Conservation (phyloP, 345 rosid species). For the Eucalyptus erythrocorys region DNA sequence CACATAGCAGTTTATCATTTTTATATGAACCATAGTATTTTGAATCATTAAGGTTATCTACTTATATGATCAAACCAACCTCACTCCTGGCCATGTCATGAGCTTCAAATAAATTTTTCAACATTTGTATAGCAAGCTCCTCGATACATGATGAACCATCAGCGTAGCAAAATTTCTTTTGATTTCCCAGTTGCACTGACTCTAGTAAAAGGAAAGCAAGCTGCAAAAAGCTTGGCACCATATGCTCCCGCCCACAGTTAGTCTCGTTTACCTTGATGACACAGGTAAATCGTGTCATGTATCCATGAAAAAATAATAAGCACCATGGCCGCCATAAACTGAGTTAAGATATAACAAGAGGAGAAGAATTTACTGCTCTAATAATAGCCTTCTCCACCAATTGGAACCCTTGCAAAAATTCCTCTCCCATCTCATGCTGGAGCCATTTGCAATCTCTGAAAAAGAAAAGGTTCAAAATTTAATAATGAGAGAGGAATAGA, state of each 20-base stretch:
- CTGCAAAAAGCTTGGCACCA: conserved; percentile 60
- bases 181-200: conserved; percentile 39
- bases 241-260: conserved; percentile 69
- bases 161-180: conserved; percentile 14
- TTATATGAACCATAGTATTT: background rate
- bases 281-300: background rate
- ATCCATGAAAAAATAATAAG: background rate
- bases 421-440: conserved; percentile 44
- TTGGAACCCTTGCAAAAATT: conserved; percentile 31
- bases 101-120: conserved; percentile 59
- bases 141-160: conserved; percentile 45
- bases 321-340: background rate
- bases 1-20: background rate
- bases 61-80: conserved; percentile 19
- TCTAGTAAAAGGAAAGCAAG: conserved; percentile 63
- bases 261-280: conserved; percentile 56
- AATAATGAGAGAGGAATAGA: background rate
- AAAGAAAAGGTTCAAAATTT: background rate
- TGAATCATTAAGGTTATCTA: background rate
- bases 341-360: background rate
- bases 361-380: conserved; percentile 47
- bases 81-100: conserved; percentile 85
- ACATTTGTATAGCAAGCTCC: conserved; percentile 60
- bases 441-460: conserved; percentile 71
- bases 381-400: conserved; percentile 50